Evolutionary conservation across 805 yeast species (phyloP), one percentile per base, ranked within the genome.

Genomic region (Komagataella kurtzmanii): DNA sequence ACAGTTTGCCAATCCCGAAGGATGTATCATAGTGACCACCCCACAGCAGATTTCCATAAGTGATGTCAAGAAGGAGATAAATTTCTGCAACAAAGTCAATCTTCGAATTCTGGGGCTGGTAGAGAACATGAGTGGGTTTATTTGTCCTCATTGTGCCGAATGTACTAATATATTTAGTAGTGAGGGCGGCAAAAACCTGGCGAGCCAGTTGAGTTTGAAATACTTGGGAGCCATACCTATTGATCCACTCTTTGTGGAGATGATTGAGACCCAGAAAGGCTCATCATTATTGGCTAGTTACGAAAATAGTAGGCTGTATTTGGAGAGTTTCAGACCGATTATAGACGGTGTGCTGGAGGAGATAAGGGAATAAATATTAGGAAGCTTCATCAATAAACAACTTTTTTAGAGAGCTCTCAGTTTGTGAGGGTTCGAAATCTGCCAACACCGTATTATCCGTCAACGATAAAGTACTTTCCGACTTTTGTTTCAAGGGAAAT

Each of bases 101-200:
- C 80, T 93, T 58, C 72, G 75, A 23, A 77, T 91, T 1, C 63
- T 93, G 52, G 99, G 99, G 0, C 77, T 93, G 3, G 79, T 93
- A 7, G 99, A 93, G 64, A 93, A 93, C 61, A 91, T 93, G 99
- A 81, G 95, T 49, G 99, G 99, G 1, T 93, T 87, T 61, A 81
- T 89, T 3, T 93, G 99, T 63, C 99, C 99, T 0, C 80, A 80
- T 63, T 93, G 99, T 64, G 78, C 84, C 1, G 98, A 91, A 62
- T 84, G 91, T 63, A 89, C 97, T 3, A 83, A 90, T 63, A 86
- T 93, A 21, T 93, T 93, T 64, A 87, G 93, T 57, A 78, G 85
- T 50, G 99, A 98, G 7, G 99, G 99, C 24, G 99, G 99, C 2
- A 65, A 75, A 57, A 68, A 66, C 14, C 69, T 93, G 49, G 83